phyloP scores from a whole-genome alignment of 208 protist species.

The Crithidia expoeki region DNA sequence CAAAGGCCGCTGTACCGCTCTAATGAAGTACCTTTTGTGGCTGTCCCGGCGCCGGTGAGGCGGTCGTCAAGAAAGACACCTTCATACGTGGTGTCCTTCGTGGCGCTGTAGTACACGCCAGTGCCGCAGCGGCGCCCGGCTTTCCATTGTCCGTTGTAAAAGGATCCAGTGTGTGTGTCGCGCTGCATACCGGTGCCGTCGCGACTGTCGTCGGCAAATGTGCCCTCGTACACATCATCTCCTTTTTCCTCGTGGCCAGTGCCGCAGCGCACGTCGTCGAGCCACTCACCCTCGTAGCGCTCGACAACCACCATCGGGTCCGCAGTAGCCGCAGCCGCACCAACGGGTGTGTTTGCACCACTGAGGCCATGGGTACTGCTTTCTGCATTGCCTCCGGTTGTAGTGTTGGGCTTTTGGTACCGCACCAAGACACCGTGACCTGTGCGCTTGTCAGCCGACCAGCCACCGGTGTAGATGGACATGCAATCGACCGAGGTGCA shows the following conservation, averaged over 20 bases:
- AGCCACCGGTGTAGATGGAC: slow-evolving; percentile 77
- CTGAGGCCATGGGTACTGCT: neutral
- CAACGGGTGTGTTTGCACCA: too few species aligned
- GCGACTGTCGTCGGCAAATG: slow-evolving; percentile 53
- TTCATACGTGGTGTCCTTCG: slow-evolving; percentile 59
- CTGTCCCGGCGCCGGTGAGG: slow-evolving; percentile 59
- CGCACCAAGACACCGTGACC: slow-evolving; percentile 54
- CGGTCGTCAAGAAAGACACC: slow-evolving; percentile 80
- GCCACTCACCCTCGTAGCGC: slow-evolving; percentile 85
- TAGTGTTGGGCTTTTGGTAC: neutral
- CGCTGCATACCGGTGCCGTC: slow-evolving; percentile 71
- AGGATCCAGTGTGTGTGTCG: slow-evolving; percentile 57
- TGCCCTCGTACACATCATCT: slow-evolving; percentile 77
- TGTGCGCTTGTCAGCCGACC: slow-evolving; percentile 64
- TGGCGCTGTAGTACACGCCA: slow-evolving; percentile 64
- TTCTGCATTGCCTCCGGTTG: slow-evolving; percentile 12
- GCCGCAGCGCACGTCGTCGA: slow-evolving; percentile 64
- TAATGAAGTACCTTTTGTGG: slow-evolving; percentile 16
- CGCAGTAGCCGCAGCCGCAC: slow-evolving; percentile 9
- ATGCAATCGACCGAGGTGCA: slow-evolving; percentile 80
- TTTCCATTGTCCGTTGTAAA: slow-evolving; percentile 82
- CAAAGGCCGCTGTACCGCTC: slow-evolving; percentile 82
- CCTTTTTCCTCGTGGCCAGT: slow-evolving; percentile 60
- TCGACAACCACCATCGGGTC: slow-evolving; percentile 25
- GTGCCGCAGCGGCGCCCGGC: slow-evolving; percentile 62